Evolutionary conservation across 352 stramenopile species (phyloP).

Genomic region (Phytophthora citrophthora): DNA sequence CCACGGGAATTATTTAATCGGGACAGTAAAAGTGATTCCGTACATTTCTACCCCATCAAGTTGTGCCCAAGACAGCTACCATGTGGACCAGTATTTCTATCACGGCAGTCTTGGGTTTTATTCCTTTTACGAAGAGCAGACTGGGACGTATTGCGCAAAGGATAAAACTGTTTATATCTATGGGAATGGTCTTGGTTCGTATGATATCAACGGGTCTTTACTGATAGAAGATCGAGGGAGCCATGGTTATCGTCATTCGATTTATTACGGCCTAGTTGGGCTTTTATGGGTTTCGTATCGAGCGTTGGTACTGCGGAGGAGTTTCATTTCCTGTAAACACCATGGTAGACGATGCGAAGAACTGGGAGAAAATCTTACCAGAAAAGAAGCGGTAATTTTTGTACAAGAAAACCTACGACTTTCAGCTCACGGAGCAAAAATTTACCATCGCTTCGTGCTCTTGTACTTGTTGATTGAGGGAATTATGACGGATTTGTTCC

Average conservation of each 20-base stretch:
- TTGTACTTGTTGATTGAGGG: conserved; percentile 33
- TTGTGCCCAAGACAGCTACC: conserved; percentile 7
- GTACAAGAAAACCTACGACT: conserved; percentile 29
- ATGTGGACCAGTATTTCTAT: conserved; percentile 11
- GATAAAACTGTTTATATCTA: conserved; percentile 25
- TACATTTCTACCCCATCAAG: not conserved
- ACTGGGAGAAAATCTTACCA: conserved; percentile 7
- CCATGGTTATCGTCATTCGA: conserved; percentile 16
- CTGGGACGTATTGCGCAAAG: conserved; percentile 15
- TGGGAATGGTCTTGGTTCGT: conserved; percentile 21
- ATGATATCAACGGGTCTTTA: conserved; percentile 19
- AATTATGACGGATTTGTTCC: conserved; percentile 39
- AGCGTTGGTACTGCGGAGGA: conserved; percentile 20
- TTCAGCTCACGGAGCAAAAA: conserved; percentile 12
- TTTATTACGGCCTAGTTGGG: conserved; percentile 22
- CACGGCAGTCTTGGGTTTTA: conserved; percentile 8
- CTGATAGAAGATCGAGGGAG: conserved; percentile 16
- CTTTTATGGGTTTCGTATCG: conserved; percentile 28
- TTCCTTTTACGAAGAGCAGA: conserved; percentile 13
- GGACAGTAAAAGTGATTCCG: not conserved
- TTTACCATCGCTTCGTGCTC: conserved; percentile 19
- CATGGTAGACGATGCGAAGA: conserved; percentile 21
- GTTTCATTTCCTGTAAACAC: conserved; percentile 22
- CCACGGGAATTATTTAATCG: conserved; percentile 8
- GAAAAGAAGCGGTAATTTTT: conserved; percentile 25